Base-by-base conservation (phyloP, 352 stramenopile species). In the Halophytophthora batemanensis region DNA sequence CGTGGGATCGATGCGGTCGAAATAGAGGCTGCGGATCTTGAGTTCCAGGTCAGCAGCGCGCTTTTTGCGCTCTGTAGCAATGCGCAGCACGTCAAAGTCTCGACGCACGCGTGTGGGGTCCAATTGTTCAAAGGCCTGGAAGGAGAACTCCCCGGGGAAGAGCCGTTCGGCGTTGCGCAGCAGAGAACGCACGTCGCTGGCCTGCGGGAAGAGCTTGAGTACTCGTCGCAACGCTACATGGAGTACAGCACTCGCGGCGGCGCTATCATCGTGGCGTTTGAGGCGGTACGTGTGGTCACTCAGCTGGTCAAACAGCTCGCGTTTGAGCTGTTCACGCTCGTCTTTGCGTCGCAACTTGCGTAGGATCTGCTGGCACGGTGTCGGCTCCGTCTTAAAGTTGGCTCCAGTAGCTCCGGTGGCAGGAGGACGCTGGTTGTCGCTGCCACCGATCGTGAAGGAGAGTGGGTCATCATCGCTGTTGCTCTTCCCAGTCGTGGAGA, bases 1-100 rank as follows among this genome's bases (percentile, higher is more conserved):
- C 4, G 63, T 72, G 4, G 83, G 83, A 42, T 97, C 82, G 66
- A 96, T 88, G 21, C 74, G 67, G 51, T 96, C 85, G 55, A 95
- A 96, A 77, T 97, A 96, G 15, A 97, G 69, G 17, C 75, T 88
- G 28, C 86, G 75, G 44, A 96, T 89, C 65, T 93, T 93, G 47
- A 96, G 67, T 54, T 97, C 89, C 15, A 96, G 69, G 56, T 96
- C 85, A 15, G 86, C 87, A 2, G 74, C 71, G 6, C 83, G 64
- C 60, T 93, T 91, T 52, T 90, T 93, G 50, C 74, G 77, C 40
- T 87, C 76, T n/a, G 66, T 82, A 13, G 75, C 66, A 8, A 56
- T 56, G 25, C 51, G 62, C 23, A 88, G 45, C 10, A 54, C 48
- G 12, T 89, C 72, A 17, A 82, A 89, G 0, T 58, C 38, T 17